phyloP scores from a whole-genome alignment of 495 filamentous ascomycete species.

The Astrocystis sublimbata region DNA sequence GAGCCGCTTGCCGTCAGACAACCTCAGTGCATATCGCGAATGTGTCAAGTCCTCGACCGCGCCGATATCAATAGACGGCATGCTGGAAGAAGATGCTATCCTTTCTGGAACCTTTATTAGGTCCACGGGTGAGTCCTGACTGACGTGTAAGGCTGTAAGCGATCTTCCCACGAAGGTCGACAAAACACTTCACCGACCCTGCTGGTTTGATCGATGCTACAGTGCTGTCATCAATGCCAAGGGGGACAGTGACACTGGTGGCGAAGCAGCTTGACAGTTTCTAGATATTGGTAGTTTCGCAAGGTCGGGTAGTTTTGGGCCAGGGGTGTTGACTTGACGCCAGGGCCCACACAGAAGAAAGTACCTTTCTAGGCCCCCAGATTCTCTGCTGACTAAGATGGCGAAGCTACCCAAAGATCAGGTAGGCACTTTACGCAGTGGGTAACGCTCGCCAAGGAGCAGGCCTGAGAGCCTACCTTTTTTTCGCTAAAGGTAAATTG shows the following conservation, averaged over 20 bases:
- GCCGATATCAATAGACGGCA: conserved; percentile 42
- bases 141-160: too few relatives aligned
- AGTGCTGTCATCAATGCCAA: neutral
- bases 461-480: too few relatives aligned
- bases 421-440: too few relatives aligned
- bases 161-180: neutral
- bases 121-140: too few relatives aligned
- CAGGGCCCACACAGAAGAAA: too few relatives aligned
- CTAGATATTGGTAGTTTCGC: neutral
- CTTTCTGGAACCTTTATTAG: too few relatives aligned
- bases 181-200: neutral
- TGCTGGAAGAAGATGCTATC: conserved; percentile 10
- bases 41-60: conserved; percentile 40
- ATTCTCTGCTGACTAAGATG: too few relatives aligned
- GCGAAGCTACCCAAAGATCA: too few relatives aligned
- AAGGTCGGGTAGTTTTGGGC: neutral
- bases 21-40: conserved; percentile 49
- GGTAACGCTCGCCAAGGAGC: too few relatives aligned
- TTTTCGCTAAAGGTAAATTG: too few relatives aligned
- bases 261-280: neutral
- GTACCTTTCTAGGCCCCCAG: too few relatives aligned
- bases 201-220: neutral
- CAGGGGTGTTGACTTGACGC: too few relatives aligned
- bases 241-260: neutral
- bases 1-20: conserved; percentile 53